A percentile compares a stretch with the other conserved stretches of the same genome.
Conservation (phyloP, 1,284 basidiomycete species). For the Serendipita sp. region DNA sequence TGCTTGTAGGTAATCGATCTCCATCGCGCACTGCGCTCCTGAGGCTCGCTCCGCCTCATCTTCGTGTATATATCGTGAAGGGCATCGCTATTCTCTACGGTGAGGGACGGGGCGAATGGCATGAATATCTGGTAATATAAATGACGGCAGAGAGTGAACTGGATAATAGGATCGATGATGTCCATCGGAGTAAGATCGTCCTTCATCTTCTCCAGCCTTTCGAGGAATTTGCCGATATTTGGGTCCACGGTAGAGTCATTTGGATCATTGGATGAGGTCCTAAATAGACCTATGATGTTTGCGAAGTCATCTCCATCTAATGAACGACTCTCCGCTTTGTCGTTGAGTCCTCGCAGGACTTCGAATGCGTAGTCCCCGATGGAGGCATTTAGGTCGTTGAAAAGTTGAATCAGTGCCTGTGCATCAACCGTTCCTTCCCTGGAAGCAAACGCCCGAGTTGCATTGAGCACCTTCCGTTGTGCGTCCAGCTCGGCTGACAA, state of each 20-base stretch:
- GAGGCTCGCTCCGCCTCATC: not conserved
- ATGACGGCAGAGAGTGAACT: not conserved
- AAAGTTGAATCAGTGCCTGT: not conserved
- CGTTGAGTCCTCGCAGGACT: not conserved
- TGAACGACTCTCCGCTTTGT: not conserved
- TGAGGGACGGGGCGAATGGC: not conserved
- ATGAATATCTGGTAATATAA: not conserved
- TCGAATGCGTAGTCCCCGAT: not conserved
- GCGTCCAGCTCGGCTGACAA: not conserved
- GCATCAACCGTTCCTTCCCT: not conserved
- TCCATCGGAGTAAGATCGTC: not conserved
- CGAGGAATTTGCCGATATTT: not conserved
- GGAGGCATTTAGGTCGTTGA: not conserved
- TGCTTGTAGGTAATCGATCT: not conserved
- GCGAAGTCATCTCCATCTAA: not conserved
- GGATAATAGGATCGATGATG: not conserved
- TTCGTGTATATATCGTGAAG: not conserved
- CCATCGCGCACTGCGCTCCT: not conserved
- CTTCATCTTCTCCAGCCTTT: not conserved
- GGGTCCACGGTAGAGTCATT: not conserved
- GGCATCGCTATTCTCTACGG: not conserved
- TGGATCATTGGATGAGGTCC: not conserved
- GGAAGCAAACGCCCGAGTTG: not conserved
- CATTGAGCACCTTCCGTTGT: not conserved
- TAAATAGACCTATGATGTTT: not conserved